Base-by-base conservation (phyloP, 169 alveolate genomes). In the Eimeria maxima region DNA sequence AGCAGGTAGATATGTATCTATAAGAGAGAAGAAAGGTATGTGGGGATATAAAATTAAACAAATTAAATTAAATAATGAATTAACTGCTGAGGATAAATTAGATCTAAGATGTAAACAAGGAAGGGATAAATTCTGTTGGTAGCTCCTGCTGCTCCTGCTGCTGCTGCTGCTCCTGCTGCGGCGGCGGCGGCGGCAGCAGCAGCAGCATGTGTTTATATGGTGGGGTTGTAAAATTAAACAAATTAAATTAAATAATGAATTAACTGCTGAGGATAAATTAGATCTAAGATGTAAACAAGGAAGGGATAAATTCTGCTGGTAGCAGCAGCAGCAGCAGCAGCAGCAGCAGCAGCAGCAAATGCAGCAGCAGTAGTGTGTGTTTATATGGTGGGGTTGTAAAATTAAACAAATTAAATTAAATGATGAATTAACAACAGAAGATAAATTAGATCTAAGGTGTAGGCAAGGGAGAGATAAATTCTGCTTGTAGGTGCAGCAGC, bases 101-200 rank as follows among this genome's bases (percentile, higher is more conserved):
- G 97, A 97, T 71, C 65, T 94, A 20, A 65, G 98, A 53, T 97
- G 97, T 24, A 97, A 97, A 47, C 97, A 96, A 60, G 97, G 96
- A 45, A 86, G 98, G 5, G 98, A 97, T 76, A 97, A 97, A 88
- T 97, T 95, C 89, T 97, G 98, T 81, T 97, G 98, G 98, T 95
- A 83, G 69, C 6, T 14, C 5, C 74, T 63, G 27, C 74, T 63
- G 27, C 74, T 14, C 29, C 20, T 63, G 74, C 74, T 63, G 74
- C 74, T 16, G 74, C 5, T 16, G 20, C 74, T 63, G 74, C 74
- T 63, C 29, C 74, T n/a, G 74, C 74, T 63, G 74, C 74, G 6
- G 74, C 74, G 6, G 74, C 74, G 6, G 74, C 74, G 6, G 74
- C 57, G 5, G 57, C 57, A 7, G 57, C 57, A 7, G 57, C 57